A percentile compares a stretch with the other conserved stretches of the same genome.
These are phyloP conservation scores for Saturnispora saitoi DNA, from an alignment of 805 yeast species.

Conservation along the genomic window DNA sequence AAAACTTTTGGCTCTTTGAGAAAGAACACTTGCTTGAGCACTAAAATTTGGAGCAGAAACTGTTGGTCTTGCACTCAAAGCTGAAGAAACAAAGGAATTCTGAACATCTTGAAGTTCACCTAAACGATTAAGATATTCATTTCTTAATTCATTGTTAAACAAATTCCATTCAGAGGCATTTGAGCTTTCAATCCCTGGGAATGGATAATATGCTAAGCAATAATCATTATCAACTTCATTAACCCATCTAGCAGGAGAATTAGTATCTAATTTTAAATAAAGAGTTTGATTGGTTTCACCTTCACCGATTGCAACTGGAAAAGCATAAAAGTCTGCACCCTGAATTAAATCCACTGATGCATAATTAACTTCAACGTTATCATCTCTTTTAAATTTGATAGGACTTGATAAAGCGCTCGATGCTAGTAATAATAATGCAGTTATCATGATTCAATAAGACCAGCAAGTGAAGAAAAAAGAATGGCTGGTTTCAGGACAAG, in stretches of 20 bases:
- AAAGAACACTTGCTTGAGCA: not conserved
- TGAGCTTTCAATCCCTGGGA: not conserved
- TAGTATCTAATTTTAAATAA: conserved; percentile 52
- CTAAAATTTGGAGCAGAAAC: not conserved
- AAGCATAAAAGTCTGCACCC: conserved; percentile 25
- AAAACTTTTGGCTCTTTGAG: conserved; percentile 7
- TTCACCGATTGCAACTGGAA: conserved; percentile 42
- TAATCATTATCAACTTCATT: conserved; percentile 18
- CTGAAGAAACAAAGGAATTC: not conserved
- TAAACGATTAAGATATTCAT: conserved; percentile 2
- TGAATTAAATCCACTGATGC: not conserved
- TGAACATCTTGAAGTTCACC: conserved; percentile 5
- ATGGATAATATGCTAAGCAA: conserved; percentile 12
- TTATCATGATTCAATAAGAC: not conserved
- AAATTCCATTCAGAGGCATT: conserved; percentile 8
- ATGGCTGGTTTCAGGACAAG: not conserved
- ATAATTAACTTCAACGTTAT: not conserved
- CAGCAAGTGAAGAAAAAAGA: not conserved
- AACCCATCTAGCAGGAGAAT: conserved; percentile 61
- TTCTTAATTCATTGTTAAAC: conserved; percentile 1
- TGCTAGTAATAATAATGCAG: not conserved
- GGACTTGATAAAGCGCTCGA: not conserved
- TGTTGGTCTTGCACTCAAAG: not conserved
- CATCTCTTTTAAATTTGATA: not conserved
- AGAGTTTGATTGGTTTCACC: conserved; percentile 49